Base-by-base conservation (phyloP, 768 basidiomycete species). In the Boletus fagicola region DNA sequence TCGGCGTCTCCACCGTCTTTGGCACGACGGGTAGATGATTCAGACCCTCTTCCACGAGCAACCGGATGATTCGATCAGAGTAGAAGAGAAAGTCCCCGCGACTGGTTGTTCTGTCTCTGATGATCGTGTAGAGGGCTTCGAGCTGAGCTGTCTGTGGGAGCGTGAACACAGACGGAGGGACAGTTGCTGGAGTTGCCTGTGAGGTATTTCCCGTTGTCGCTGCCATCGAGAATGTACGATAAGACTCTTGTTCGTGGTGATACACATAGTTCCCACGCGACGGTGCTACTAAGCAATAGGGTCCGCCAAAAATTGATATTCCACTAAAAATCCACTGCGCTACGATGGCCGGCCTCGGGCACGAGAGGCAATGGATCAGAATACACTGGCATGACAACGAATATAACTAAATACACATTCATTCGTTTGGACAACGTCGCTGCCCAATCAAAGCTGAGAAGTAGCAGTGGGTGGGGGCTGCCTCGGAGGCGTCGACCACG, bases 81-180 rank as follows among this genome's bases (percentile, higher is more conserved):
- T 95, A 95, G 75, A 98, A 99, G 59, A 99, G 82, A 67, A 99
- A 99, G 70, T 98, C 97, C 9, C 94, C 94, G 53, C 94, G 78
- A 28, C 83, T 83, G 4, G 96, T 97, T 42, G 87, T 83, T 74
- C 86, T 88, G 73, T 96, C 87, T 51, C 96, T 75, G 71, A 97
- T 95, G 72, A 97, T 96, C 12, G 94, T 98, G 76, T 96, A 91
- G 31, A 98, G 78, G 2, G 94, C 94, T 71, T 97, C 94, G 22
- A 99, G 85, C 75, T 98, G 96, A 1, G 90, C 86, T 0, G 94
- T 98, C 64, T 90, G 92, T 0, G 87, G 88, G 2, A 98, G 80
- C 5, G 90, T 93, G 71, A 89, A 86, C n/a, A 96, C 94, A 13
- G 90, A 93, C 3, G 86, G 78, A 13, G 92, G 91, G 15, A 92